Conservation (phyloP, 1,284 basidiomycete genomes). For the Afroboletus lepidellus region DNA sequence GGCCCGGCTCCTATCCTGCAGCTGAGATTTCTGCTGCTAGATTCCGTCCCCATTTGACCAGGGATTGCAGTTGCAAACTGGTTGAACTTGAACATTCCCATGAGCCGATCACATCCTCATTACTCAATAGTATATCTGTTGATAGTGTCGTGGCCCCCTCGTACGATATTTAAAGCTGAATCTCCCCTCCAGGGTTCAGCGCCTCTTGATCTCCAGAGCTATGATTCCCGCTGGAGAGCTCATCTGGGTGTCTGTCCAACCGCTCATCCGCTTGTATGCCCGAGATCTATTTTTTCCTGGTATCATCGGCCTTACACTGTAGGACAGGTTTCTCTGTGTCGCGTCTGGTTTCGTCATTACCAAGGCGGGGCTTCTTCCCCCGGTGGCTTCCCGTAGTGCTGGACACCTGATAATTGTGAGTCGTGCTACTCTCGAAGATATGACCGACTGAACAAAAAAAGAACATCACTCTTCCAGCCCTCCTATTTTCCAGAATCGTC, state of each 20-base stretch:
- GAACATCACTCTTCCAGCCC: slow-evolving; percentile 67
- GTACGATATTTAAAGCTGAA: background rate
- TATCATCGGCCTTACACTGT: background rate
- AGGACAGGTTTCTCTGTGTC: slow-evolving; percentile 50
- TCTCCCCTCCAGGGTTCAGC: background rate
- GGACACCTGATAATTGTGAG: slow-evolving; percentile 59
- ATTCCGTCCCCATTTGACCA: background rate
- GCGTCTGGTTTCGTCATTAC: slow-evolving; percentile 57
- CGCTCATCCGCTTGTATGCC: slow-evolving; percentile 57
- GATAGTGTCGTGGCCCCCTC: slow-evolving; percentile 3
- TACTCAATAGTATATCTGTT: background rate
- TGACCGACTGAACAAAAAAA: slow-evolving; percentile 22
- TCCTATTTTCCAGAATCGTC: slow-evolving; percentile 78
- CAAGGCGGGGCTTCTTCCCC: slow-evolving; percentile 59
- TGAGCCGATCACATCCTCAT: background rate
- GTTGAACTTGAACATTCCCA: background rate
- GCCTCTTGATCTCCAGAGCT: background rate
- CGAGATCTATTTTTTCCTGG: background rate
- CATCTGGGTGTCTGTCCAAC: slow-evolving; percentile 59
- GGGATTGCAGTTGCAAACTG: background rate
- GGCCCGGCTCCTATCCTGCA: background rate
- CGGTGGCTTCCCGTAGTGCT: slow-evolving; percentile 54
- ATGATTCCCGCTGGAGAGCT: slow-evolving; percentile 40
- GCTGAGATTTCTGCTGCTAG: background rate
- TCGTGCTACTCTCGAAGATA: background rate